A percentile compares a stretch with the other conserved stretches of the same genome.
Evolutionary conservation across 768 basidiomycete species (phyloP).

Genomic region (Asterophora parasitica): DNA sequence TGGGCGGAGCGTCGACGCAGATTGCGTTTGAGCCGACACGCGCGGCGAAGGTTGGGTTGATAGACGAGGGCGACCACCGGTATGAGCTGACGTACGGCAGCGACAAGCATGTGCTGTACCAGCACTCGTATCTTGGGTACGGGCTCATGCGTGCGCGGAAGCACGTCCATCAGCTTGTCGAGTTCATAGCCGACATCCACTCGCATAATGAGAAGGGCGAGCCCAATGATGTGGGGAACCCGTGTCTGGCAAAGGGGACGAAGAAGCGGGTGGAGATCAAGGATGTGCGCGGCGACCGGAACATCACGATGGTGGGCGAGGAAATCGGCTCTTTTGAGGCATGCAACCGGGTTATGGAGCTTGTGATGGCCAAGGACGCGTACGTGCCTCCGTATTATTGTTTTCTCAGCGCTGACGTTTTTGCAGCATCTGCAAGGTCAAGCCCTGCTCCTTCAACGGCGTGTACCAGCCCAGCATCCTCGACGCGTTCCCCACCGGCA

Average conservation of each 20-base stretch:
- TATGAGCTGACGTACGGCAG: conserved; percentile 79
- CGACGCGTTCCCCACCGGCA: conserved; percentile 83
- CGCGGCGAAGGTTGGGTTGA: conserved; percentile 30
- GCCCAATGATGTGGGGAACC: conserved; percentile 50
- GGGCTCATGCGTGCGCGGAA: conserved; percentile 85
- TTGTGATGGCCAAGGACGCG: conserved; percentile 95
- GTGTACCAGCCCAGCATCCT: conserved; percentile 93
- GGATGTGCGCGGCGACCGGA: conserved; percentile 41
- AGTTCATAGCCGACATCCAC: conserved; percentile 64
- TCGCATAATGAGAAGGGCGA: conserved; percentile 55
- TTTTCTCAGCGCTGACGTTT: conserved; percentile 1
- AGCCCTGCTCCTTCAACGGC: conserved; percentile 96
- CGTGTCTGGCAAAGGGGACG: conserved; percentile 74
- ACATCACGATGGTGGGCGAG: conserved; percentile 83
- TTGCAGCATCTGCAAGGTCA: conserved; percentile 73
- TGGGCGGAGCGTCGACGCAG: conserved; percentile 96
- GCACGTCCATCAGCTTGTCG: conserved; percentile 87
- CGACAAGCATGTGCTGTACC: conserved; percentile 74
- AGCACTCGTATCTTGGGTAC: conserved; percentile 97
- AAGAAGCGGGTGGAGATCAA: conserved; percentile 59
- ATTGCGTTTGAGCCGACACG: conserved; percentile 91
- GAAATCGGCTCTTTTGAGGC: conserved; percentile 81
- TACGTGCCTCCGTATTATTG: conserved; percentile 36
- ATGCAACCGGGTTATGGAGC: conserved; percentile 76
- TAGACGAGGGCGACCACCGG: conserved; percentile 83